Conservation (phyloP, 2,329 filamentous ascomycete species). For the Corniculantispora saksenae region DNA sequence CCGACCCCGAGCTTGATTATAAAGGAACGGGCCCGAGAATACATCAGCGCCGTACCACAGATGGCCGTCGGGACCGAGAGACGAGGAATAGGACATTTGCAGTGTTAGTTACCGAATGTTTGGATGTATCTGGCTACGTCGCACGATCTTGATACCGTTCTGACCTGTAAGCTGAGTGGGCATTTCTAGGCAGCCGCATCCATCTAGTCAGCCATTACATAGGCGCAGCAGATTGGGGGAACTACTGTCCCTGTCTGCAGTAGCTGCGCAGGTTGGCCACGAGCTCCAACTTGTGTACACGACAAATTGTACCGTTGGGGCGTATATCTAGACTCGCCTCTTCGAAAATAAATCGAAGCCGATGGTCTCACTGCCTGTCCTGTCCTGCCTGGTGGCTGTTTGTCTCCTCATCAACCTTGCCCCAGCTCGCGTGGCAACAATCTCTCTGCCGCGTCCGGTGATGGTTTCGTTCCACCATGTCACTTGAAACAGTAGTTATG, state of each 20-base stretch:
- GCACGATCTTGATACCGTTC: no score
- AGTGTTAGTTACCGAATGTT: background rate
- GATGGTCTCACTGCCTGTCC: background rate
- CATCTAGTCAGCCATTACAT: no score
- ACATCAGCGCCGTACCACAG: background rate
- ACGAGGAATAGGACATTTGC: background rate
- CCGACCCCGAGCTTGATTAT: background rate
- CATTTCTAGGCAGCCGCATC: no score
- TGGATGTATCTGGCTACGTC: background rate
- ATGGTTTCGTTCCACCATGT: background rate
- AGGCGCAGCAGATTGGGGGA: no score
- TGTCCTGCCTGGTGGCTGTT: background rate
- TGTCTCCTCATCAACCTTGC: no score
- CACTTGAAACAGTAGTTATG: background rate
- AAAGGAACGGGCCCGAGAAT: background rate
- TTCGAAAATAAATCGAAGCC: background rate
- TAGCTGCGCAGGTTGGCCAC: no score
- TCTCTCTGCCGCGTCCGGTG: no score
- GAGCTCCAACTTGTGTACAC: background rate
- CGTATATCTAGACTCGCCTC: background rate
- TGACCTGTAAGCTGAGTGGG: no score
- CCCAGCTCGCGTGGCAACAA: no score
- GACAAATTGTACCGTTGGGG: background rate
- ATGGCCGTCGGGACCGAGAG: background rate
- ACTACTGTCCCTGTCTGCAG: no score